Base-by-base conservation (phyloP, 2,329 filamentous ascomycete genomes). In the Curvularia lunata region DNA sequence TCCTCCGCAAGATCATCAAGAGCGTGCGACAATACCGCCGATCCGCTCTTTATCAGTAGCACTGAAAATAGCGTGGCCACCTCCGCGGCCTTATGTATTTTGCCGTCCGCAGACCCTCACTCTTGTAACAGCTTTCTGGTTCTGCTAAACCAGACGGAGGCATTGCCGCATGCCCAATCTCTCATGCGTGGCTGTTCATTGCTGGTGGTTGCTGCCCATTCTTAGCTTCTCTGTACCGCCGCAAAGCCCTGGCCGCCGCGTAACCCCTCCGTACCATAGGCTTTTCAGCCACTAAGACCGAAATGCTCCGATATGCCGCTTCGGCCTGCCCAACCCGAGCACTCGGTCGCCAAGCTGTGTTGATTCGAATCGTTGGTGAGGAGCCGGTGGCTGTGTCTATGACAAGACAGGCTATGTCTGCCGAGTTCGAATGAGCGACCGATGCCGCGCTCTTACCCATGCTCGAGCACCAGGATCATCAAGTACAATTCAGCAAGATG, bases 301-400 rank as follows among this genome's bases (percentile, higher is more conserved):
- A 27, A 10, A 10, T n/a, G n/a, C 47, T 18, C 23, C 23, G 23
- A 19, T 27, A 49, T 40, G 21, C n/a, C 34, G n/a, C 32, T 27
- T 16, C 47, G 27, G 8, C 34, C 34, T 40, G 27, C 23, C n/a
- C 23, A 25, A 6, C 12, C 23, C 9, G 19, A 28, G 34, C 3
- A n/a, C 32, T 25, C n/a, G 34, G 21, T 10, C 16, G 47, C 47
- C 47, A 49, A 49, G 47, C 19, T 27, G 21, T 12, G 12, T 18
- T 28, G 18, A 34, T 37, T 52, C 43, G 28, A 47, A 16, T n/a
- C 19, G 23, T 37, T 27, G 21, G 18, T 27, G 50, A 42, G 18
- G 45, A 25, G 43, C 48, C 30, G 37, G 43, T 38, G 50, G 54
- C 54, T 54, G 51, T 54, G 54, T 45, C 54, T n/a, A 25, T 38